Conservation (phyloP, 306 rosid genomes). For the Comarum palustre region DNA sequence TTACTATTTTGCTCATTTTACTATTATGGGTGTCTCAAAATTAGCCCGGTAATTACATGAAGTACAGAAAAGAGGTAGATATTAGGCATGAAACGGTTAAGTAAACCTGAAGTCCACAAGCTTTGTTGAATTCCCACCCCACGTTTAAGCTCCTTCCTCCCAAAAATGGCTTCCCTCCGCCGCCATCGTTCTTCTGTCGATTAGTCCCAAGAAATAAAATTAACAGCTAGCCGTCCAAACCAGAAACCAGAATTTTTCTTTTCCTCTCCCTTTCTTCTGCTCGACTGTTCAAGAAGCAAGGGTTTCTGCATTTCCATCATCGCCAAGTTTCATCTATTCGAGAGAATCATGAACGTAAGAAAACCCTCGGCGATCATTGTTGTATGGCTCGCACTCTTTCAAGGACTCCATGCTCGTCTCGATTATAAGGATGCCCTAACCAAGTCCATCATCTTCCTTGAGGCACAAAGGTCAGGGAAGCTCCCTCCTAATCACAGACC, state of each 20-base stretch:
- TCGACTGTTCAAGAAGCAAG: not conserved
- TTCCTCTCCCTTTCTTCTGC: not conserved
- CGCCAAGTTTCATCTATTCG: not conserved
- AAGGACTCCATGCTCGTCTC: slow-evolving; percentile 36
- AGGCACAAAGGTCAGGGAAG: slow-evolving; percentile 97
- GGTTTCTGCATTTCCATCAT: not conserved
- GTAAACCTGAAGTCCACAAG: not conserved
- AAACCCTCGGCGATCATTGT: slow-evolving; percentile 38
- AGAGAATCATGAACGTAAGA: slow-evolving; percentile 37
- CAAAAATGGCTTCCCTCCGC: not conserved
- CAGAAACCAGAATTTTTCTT: not conserved
- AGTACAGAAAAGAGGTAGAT: not conserved
- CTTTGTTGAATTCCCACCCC: not conserved
- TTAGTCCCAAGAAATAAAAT: not conserved
- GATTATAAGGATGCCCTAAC: slow-evolving; percentile 83
- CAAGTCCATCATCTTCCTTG: slow-evolving; percentile 75
- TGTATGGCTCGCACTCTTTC: slow-evolving; percentile 50
- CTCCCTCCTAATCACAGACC: slow-evolving; percentile 62
- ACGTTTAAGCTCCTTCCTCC: not conserved
- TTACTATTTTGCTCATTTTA: not conserved
- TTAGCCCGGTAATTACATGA: too few relatives aligned
- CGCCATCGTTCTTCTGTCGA: not conserved
- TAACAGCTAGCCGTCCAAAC: not conserved
- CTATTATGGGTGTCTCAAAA: not conserved
- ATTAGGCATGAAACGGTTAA: not conserved